Evolutionary conservation across 73 alveolate species (phyloP).

Genomic region (Tetrahymena malaccensis): DNA sequence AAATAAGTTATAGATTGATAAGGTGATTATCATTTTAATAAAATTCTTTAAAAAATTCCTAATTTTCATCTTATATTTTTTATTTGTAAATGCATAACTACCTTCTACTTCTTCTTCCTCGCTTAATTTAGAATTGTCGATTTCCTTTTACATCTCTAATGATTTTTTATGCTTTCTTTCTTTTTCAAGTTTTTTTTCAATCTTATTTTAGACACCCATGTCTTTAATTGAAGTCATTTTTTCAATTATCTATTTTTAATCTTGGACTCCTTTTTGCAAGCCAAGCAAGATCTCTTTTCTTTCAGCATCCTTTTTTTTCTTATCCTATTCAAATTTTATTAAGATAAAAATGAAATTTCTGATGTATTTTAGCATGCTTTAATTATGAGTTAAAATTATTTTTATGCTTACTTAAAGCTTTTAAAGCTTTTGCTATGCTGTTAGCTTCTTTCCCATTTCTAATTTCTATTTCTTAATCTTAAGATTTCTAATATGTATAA

Average conservation of each 20-base stretch:
- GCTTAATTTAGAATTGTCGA: not conserved
- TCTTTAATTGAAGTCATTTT: not conserved
- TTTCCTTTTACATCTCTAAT: not conserved
- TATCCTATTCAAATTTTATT: not conserved
- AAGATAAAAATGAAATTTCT: not conserved
- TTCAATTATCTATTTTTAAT: not conserved
- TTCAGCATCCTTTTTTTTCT: not conserved
- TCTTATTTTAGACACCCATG: not conserved
- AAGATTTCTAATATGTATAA: not conserved
- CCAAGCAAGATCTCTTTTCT: not conserved
- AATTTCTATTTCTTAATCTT: not conserved
- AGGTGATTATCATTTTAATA: too few relatives aligned
- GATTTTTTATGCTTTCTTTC: not conserved
- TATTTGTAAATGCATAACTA: not conserved
- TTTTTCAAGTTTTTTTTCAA: not conserved
- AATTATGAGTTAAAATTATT: too few relatives aligned
- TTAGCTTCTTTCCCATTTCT: not conserved
- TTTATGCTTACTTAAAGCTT: not conserved
- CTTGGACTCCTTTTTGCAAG: not conserved
- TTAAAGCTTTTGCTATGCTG: not conserved
- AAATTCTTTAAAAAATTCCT: too few relatives aligned
- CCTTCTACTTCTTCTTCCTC: not conserved
- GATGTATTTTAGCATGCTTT: not conserved
- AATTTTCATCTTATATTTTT: too few relatives aligned
- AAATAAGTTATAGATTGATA: too few relatives aligned